phyloP scores from a whole-genome alignment of 352 stramenopile genomes.

The Phytophthora aleatoria region DNA sequence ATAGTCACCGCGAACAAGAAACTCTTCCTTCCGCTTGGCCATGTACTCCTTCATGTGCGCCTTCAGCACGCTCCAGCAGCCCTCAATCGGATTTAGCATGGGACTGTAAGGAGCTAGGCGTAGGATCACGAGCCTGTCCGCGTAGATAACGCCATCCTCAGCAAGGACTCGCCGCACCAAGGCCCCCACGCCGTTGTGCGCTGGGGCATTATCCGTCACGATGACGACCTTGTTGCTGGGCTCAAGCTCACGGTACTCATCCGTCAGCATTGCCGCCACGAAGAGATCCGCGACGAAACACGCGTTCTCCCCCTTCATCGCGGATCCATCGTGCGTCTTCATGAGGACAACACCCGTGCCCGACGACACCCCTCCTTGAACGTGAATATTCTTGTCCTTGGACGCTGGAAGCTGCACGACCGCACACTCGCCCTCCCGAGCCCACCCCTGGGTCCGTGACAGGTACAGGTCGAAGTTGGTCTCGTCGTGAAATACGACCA shows the following conservation, averaged over 20 bases:
- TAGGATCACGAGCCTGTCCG: too few relatives aligned
- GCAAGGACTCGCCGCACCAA: not conserved
- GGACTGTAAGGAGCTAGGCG: not conserved
- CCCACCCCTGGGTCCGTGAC: not conserved
- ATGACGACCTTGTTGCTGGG: slow-evolving; percentile 5
- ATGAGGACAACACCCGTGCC: not conserved
- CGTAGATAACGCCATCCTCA: too few relatives aligned
- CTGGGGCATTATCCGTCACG: slow-evolving; percentile 1
- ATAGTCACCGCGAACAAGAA: slow-evolving; percentile 1
- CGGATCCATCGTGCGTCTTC: not conserved
- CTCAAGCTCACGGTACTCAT: not conserved
- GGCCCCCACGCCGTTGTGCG: not conserved
- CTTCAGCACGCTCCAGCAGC: not conserved
- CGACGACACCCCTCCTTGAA: not conserved
- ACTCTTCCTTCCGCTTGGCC: not conserved
- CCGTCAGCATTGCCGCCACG: not conserved
- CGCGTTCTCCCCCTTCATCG: slow-evolving; percentile 4
- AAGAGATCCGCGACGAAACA: slow-evolving; percentile 7
- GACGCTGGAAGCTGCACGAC: not conserved
- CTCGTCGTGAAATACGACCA: not conserved
- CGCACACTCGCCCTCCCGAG: not conserved
- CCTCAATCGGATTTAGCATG: slow-evolving; percentile 3
- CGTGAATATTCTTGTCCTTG: slow-evolving; percentile 2
- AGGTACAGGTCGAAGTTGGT: not conserved
- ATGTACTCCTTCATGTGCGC: not conserved